Evolutionary conservation across 2,329 filamentous ascomycete species (phyloP), one percentile per base, ranked within the genome.

Genomic region (Cladosporium sp.): DNA sequence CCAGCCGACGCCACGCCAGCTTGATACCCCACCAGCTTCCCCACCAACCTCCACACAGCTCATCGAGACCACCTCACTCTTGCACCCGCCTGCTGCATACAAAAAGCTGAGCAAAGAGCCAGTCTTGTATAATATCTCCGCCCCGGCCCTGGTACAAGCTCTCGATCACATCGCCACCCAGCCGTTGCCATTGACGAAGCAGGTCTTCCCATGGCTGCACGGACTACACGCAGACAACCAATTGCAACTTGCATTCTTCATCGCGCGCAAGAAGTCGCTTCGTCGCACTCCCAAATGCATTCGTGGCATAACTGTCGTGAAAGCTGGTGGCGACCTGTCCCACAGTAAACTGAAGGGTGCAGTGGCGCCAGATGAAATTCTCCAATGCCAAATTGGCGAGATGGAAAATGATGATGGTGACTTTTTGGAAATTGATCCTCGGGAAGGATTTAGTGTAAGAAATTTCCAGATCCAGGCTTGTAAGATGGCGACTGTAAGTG

Each of bases 401-500:
- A 57, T 52, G 11, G 66, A 60, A 4, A 69, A 68, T 61, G 66
- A 69, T 52, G 67, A 77, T 2, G 75, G 64, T 6, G 84, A 88
- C 26, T 97, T 99, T 74, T 80, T 93, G 67, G 91, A 96, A 52
- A 85, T 89, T 49, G 95, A 99, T 74, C 95, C 95, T 1, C 86
- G 82, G 65, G 91, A 96, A 70, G 95, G 95, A 10, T 98, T 98
- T 75, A 97, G 92, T 5, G 93, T 98, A 52, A 88, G 95, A 55
- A 98, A 98, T 77, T 99, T 99, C 75, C 94, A 98, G 72, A 98
- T 98, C 46, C 95, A 99, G 78, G 86, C 91, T 0, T 91, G 91
- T 66, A 99, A 99, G 77, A 82, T 91, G 69, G 93, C 93, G 64
- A 87, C 91, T 69, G 86, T 95, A 10, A 97, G 93, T 0, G 95